Evolutionary conservation across 352 stramenopile genomes (phyloP).

Genomic region (Pythium apleroticum): DNA sequence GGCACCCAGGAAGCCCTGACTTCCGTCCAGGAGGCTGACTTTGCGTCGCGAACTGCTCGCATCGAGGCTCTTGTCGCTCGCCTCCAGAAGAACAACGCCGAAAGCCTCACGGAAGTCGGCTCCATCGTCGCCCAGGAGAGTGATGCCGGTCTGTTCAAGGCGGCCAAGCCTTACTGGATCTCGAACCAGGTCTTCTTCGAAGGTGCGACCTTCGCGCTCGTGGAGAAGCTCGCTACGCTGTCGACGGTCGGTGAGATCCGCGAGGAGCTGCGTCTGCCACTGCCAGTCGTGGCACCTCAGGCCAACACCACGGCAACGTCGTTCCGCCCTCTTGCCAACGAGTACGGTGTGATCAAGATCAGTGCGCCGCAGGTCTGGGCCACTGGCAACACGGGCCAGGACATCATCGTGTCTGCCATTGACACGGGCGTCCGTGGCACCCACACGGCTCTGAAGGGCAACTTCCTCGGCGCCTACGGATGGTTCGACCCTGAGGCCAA

Average conservation of each 20-base stretch:
- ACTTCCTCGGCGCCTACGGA: constrained; percentile 11
- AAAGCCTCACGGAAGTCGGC: not conserved
- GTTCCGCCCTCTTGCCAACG: not conserved
- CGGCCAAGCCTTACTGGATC: constrained; percentile 5
- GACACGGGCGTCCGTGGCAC: constrained; percentile 29
- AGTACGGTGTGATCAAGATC: constrained; percentile 24
- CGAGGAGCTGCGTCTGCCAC: constrained; percentile 1
- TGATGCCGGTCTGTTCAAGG: not conserved
- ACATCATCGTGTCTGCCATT: constrained; percentile 25
- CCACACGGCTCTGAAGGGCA: constrained; percentile 14
- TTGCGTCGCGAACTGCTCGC: constrained; percentile 20
- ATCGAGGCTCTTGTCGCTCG: constrained; percentile 6
- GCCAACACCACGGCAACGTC: not conserved
- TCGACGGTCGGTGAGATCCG: constrained; percentile 2
- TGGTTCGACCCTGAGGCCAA: constrained; percentile 28
- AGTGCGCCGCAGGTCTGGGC: constrained; percentile 20
- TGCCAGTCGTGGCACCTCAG: not conserved
- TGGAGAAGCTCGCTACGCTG: constrained; percentile 15
- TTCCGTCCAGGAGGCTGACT: constrained; percentile 19
- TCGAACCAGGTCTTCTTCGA: constrained; percentile 5
- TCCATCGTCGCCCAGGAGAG: not conserved
- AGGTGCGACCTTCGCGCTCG: constrained; percentile 9
- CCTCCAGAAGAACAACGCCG: constrained; percentile 1
- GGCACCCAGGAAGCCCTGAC: constrained; percentile 11
- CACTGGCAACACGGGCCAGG: constrained; percentile 17